Percentiles rank a stretch among this genome's conserved stretches.
Evolutionary conservation across 2,329 filamentous ascomycete species (phyloP).

Genomic region (Bretziella fagacearum): DNA sequence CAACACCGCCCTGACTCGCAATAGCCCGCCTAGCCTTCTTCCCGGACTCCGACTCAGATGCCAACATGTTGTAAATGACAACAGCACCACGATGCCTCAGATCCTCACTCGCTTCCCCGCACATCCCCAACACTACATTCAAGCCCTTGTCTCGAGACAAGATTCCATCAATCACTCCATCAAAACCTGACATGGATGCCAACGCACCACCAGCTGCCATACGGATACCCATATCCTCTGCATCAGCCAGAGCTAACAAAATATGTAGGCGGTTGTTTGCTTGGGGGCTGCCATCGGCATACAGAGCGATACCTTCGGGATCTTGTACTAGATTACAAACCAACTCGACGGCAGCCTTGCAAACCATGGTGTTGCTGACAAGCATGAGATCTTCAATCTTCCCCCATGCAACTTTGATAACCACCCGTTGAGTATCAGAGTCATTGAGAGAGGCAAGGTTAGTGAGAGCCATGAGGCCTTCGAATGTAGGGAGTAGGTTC

Average conservation of each 20-base stretch:
- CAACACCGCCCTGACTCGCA: slow-evolving; percentile 44
- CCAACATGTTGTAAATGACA: slow-evolving; percentile 55
- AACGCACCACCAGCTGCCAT: slow-evolving; percentile 77
- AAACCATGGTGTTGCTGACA: slow-evolving; percentile 55
- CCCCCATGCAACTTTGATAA: slow-evolving; percentile 57
- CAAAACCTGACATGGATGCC: slow-evolving; percentile 66
- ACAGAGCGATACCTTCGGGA: slow-evolving; percentile 48
- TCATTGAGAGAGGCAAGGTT: slow-evolving; percentile 75
- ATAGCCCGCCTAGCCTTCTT: slow-evolving; percentile 42
- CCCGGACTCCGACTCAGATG: slow-evolving; percentile 48
- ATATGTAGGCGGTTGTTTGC: slow-evolving; percentile 65
- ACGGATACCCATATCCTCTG: slow-evolving; percentile 63
- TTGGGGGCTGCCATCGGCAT: slow-evolving; percentile 48
- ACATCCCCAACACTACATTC: slow-evolving; percentile 63
- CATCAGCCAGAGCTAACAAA: slow-evolving; percentile 71
- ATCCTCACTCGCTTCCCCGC: slow-evolving; percentile 53
- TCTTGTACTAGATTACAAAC: slow-evolving; percentile 75
- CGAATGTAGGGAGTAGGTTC: slow-evolving; percentile 77
- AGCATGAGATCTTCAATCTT: slow-evolving; percentile 72
- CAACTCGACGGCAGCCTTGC: slow-evolving; percentile 71
- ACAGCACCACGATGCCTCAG: slow-evolving; percentile 59
- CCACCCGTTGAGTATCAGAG: slow-evolving; percentile 44
- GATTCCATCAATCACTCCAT: slow-evolving; percentile 54
- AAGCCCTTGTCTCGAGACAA: slow-evolving; percentile 55
- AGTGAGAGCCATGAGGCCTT: slow-evolving; percentile 78